phyloP scores from a whole-genome alignment of 2,329 filamentous ascomycete species.

The Microdochium nivale region DNA sequence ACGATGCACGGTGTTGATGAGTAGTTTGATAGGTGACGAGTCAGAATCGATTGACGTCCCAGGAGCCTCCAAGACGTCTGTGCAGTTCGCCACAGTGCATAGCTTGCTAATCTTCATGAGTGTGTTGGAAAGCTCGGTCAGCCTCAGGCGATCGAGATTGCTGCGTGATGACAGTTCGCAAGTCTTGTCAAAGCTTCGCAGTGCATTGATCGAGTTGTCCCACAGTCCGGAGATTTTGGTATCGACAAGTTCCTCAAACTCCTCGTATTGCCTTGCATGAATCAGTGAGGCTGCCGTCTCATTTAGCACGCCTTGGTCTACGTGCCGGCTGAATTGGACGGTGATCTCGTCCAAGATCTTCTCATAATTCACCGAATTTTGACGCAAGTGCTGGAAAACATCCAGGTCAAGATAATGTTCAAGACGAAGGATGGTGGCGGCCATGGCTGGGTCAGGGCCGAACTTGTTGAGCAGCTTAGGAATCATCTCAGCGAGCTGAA shows the following conservation, averaged over 20 bases:
- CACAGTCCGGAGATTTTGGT: conserved; percentile 73
- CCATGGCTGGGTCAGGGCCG: conserved; percentile 79
- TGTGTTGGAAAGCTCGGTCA: conserved; percentile 65
- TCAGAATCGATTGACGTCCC: conserved; percentile 37
- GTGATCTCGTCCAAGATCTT: conserved; percentile 83
- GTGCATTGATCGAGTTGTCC: conserved; percentile 70
- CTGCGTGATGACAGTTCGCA: conserved; percentile 65
- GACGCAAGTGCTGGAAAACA: conserved; percentile 79
- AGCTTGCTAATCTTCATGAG: conserved; percentile 75
- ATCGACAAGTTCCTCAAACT: conserved; percentile 78
- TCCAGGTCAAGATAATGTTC: conserved; percentile 82
- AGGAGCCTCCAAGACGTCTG: conserved; percentile 62
- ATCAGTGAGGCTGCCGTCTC: conserved; percentile 78
- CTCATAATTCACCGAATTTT: conserved; percentile 73
- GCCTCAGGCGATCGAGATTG: conserved; percentile 53
- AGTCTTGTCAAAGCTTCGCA: conserved; percentile 63
- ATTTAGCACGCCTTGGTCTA: conserved; percentile 73
- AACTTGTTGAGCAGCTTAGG: conserved; percentile 88
- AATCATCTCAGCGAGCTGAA: conserved; percentile 69
- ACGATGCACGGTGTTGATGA: conserved; percentile 65
- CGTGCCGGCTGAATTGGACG: conserved; percentile 89
- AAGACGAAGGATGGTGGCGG: conserved; percentile 74
- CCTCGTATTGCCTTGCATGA: conserved; percentile 78
- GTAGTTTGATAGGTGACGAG: conserved; percentile 53
- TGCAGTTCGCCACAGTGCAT: conserved; percentile 69